Percentiles rank a stretch among this genome's conserved stretches.
These are phyloP conservation scores for Porphyrellus cyaneotinctus DNA, from an alignment of 768 basidiomycete species.

Conservation along the genomic window DNA sequence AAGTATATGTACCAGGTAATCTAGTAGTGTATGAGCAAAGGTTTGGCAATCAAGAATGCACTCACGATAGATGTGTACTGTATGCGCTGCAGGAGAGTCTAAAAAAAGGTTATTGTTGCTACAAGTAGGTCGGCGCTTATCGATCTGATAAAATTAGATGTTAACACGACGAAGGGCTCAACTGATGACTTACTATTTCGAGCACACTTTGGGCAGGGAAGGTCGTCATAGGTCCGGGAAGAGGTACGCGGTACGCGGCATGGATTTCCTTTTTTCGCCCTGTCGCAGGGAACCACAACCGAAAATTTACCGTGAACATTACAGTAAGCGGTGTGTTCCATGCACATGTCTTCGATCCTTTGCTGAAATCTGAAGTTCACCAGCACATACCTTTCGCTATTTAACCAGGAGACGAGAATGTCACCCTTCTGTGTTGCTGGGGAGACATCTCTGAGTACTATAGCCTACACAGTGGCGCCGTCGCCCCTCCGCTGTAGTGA, in stretches of 20 bases:
- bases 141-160: background rate
- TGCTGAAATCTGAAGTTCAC: slow-evolving; percentile 4
- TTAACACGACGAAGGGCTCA: background rate
- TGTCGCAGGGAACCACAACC: background rate
- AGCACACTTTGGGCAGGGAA: slow-evolving; percentile 11
- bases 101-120: background rate
- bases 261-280: background rate
- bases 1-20: background rate
- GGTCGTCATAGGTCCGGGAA: background rate
- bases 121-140: background rate
- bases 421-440: slow-evolving; percentile 4
- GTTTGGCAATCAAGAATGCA: background rate
- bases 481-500: slow-evolving; percentile 4
- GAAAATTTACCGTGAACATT: background rate
- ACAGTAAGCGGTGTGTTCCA: slow-evolving; percentile 7
- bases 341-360: slow-evolving; percentile 18
- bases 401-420: slow-evolving; percentile 9
- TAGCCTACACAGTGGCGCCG: slow-evolving; percentile 7
- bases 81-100: background rate
- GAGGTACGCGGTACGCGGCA: background rate
- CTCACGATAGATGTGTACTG: slow-evolving; percentile 7
- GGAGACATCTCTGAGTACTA: background rate
- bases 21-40: slow-evolving; percentile 1
- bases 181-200: slow-evolving; percentile 1
- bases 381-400: slow-evolving; percentile 15